A percentile compares a stretch with the other conserved stretches of the same genome.
phyloP scores from a whole-genome alignment of 176 grass and related monocot genomes.

The Phoenix roebelenii region DNA sequence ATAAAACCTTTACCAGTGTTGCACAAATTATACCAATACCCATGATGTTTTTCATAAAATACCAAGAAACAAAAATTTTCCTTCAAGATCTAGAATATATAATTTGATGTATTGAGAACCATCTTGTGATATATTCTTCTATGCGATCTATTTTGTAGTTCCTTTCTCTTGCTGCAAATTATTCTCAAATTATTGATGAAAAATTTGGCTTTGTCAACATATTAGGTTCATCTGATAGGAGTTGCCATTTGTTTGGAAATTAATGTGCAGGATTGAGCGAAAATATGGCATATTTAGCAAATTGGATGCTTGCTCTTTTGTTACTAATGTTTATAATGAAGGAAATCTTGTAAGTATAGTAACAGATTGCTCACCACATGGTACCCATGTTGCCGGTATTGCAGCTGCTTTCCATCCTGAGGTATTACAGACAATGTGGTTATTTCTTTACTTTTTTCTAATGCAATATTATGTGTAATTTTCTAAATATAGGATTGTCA shows the following conservation, averaged over 20 bases:
- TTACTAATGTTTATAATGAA: slow-evolving; percentile 83
- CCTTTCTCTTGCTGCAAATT: too few relatives aligned
- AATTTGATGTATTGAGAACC: too few relatives aligned
- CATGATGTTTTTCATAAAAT: too few relatives aligned
- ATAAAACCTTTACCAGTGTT: too few relatives aligned
- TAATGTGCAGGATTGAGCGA: slow-evolving; percentile 60
- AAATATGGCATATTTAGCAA: slow-evolving; percentile 96
- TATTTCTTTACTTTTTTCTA: slow-evolving; percentile 18
- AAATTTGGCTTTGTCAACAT: too few relatives aligned
- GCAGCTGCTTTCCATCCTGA: slow-evolving; percentile 86
- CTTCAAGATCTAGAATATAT: too few relatives aligned
- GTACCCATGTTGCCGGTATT: slow-evolving; percentile 97
- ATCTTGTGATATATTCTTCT: too few relatives aligned
- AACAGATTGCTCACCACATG: slow-evolving; percentile 95
- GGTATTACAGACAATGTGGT: slow-evolving; percentile 31
- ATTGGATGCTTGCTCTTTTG: slow-evolving; percentile 95
- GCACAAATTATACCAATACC: too few relatives aligned
- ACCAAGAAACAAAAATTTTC: too few relatives aligned
- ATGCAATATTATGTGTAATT: background rate
- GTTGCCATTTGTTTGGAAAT: background rate
- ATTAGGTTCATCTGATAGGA: too few relatives aligned
- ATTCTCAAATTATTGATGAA: too few relatives aligned
- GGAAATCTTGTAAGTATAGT: slow-evolving; percentile 96
- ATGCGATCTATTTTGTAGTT: too few relatives aligned
- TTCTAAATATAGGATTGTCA: slow-evolving; percentile 21